Evolutionary conservation across 345 rosid species (phyloP), one percentile per base, ranked within the genome.

Genomic region (Zanthoxylum bungeanum): DNA sequence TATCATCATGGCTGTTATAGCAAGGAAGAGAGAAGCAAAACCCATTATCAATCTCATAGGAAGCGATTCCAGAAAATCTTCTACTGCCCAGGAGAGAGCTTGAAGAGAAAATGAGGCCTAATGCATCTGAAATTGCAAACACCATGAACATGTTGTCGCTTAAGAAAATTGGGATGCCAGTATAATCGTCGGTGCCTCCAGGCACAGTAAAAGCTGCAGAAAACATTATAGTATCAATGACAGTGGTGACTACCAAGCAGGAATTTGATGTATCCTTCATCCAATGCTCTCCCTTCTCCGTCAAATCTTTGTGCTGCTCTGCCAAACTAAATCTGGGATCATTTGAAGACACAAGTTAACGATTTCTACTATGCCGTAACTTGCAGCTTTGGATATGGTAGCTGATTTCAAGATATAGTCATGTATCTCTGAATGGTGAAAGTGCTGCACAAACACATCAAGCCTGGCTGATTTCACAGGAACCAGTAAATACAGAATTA

Each of bases 121-220:
- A 24, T 28, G 73, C 68, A 66, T 76, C 70, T 30, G 69, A 28
- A 14, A 72, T 31, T 7, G 59, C 69, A 25, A 76, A 76, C 7
- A 77, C 27, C 22, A 53, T 40, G 34, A 67, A 72, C 51, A 58
- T 6, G 16, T 52, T 62, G 25, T 61, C 36, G 14, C 31, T 28
- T 0, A 68, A 33, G 58, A 71, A 66, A 16, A 60, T 42, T 33
- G 80, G 76, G 37, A 66, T 4, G 55, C 58, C 69, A 9, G 27
- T 31, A 5, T 65, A 42, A 8, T 34, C 10, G 31, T 59, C 51
- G 39, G 25, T 42, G 34, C 79, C 72, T 7, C 66, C 74, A 4
- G 79, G 79, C n/a, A 64, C 75, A 1, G 71, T 76, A 59, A 70
- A 53, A 46, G 75, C 71, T 25, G 79, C 75, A 33, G 75, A 67